phyloP scores from a whole-genome alignment of 1,284 basidiomycete species.

The Rhodotorula sp. region DNA sequence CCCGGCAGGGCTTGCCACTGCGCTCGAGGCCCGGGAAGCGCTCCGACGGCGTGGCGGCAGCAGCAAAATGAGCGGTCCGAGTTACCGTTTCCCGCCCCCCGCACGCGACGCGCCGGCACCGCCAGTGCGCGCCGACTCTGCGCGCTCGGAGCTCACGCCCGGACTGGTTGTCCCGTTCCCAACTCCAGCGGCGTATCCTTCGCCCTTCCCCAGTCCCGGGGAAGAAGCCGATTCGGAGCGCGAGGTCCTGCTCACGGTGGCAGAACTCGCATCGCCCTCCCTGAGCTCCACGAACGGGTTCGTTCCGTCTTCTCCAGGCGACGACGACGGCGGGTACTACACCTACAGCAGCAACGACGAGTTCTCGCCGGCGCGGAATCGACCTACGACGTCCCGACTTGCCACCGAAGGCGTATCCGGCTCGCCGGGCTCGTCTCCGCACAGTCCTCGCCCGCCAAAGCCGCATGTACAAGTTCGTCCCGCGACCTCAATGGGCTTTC shows the following conservation, averaged over 20 bases:
- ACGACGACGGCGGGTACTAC: conserved; percentile 23
- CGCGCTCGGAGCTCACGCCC: neutral
- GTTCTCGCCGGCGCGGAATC: neutral
- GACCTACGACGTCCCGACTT: too few species aligned
- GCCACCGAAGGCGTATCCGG: neutral
- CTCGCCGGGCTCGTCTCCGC: neutral
- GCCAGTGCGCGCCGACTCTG: neutral
- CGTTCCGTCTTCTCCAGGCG: neutral
- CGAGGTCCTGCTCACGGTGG: neutral
- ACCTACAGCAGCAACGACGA: conserved; percentile 25
- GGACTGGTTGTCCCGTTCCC: neutral
- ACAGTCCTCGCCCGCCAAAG: conserved; percentile 8
- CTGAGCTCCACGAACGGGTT: neutral
- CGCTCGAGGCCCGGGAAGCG: conserved; percentile 8
- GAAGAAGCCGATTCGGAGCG: conserved; percentile 25
- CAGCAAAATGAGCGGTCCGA: neutral
- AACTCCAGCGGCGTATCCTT: neutral
- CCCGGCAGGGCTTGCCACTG: neutral
- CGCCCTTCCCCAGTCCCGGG: neutral
- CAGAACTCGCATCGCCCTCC: neutral
- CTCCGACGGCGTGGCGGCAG: neutral
- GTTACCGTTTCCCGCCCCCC: conserved; percentile 13
- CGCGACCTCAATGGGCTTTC: conserved; percentile 21
- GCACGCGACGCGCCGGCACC: conserved; percentile 8
- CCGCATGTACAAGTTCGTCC: conserved; percentile 9